Percentiles rank a stretch among this genome's conserved stretches.
phyloP scores from a whole-genome alignment of 257 asterid species.

The Petunia axillaris region DNA sequence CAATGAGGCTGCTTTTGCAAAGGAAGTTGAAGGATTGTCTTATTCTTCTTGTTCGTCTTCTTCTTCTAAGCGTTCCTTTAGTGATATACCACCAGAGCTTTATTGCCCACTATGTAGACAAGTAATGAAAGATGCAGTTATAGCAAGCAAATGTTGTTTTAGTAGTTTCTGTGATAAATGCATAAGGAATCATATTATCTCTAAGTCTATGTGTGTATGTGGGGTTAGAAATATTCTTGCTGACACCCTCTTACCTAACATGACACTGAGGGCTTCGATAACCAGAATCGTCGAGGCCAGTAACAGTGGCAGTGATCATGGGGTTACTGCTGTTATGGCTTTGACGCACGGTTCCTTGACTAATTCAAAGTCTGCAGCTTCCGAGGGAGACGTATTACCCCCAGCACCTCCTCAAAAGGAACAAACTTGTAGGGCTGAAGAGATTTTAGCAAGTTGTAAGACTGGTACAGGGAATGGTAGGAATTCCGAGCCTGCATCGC shows the following conservation, averaged over 20 bases:
- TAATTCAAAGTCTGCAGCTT: conserved; percentile 73
- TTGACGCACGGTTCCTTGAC: conserved; percentile 72
- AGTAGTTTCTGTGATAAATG: conserved; percentile 91
- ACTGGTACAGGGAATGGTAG: conserved; percentile 46
- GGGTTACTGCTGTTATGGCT: conserved; percentile 86
- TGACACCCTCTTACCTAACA: conserved; percentile 91
- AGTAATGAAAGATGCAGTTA: conserved; percentile 95
- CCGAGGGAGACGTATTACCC: conserved; percentile 59
- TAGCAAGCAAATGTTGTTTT: conserved; percentile 94
- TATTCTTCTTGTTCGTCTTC: no score
- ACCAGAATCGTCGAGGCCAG: conserved; percentile 73
- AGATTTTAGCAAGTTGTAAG: conserved; percentile 48
- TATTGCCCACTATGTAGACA: conserved; percentile 89
- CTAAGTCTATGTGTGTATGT: conserved; percentile 73
- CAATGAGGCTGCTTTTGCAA: conserved; percentile 93
- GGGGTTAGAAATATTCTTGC: conserved; percentile 84
- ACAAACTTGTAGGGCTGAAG: conserved; percentile 51
- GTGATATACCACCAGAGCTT: conserved; percentile 87
- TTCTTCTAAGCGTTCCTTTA: conserved; percentile 66
- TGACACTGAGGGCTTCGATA: conserved; percentile 86
- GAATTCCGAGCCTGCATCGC: conserved; percentile 50
- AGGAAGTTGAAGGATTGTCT: conserved; percentile 81
- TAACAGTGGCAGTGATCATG: conserved; percentile 68
- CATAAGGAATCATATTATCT: conserved; percentile 76
- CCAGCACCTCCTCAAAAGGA: conserved; percentile 49